Conservation (phyloP, 139 green algal genomes). For the Microglena sp. region DNA sequence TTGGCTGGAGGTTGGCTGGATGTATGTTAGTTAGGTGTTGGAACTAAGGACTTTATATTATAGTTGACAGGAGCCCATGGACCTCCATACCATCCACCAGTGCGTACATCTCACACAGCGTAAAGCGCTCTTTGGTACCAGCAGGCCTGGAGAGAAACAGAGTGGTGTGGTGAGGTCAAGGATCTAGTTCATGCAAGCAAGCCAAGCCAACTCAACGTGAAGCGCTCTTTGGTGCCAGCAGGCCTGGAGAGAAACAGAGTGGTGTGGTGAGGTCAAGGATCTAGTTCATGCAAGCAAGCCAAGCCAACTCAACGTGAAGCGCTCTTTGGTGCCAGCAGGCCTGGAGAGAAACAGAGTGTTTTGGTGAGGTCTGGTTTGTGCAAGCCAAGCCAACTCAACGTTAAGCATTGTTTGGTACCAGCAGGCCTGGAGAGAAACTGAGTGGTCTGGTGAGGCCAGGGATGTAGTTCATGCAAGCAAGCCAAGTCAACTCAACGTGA, state of each 20-base stretch:
- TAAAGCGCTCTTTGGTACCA: conserved; percentile 4
- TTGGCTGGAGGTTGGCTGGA: too few species aligned
- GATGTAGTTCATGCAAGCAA: too few species aligned
- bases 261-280: too few species aligned
- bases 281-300: too few species aligned
- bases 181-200: too few species aligned
- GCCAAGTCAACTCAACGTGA: conserved; percentile 9
- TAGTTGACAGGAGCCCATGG: too few species aligned
- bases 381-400: too few species aligned
- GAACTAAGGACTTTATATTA: too few species aligned
- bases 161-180: too few species aligned
- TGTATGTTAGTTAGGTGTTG: too few species aligned
- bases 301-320: conserved; percentile 8
- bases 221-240: conserved; percentile 3
- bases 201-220: conserved; percentile 9
- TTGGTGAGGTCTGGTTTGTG: too few species aligned
- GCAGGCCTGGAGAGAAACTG: neutral
- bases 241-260: neutral
- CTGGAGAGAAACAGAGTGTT: neutral
- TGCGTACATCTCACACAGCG: conserved; percentile 17
- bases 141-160: neutral
- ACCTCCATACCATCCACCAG: conserved; percentile 18
- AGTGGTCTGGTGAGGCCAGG: too few species aligned
- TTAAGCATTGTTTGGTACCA: conserved; percentile 3
- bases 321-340: conserved; percentile 1